Evolutionary conservation across 2,329 filamentous ascomycete species (phyloP), one percentile per base, ranked within the genome.

Genomic region (Nemania abortiva): DNA sequence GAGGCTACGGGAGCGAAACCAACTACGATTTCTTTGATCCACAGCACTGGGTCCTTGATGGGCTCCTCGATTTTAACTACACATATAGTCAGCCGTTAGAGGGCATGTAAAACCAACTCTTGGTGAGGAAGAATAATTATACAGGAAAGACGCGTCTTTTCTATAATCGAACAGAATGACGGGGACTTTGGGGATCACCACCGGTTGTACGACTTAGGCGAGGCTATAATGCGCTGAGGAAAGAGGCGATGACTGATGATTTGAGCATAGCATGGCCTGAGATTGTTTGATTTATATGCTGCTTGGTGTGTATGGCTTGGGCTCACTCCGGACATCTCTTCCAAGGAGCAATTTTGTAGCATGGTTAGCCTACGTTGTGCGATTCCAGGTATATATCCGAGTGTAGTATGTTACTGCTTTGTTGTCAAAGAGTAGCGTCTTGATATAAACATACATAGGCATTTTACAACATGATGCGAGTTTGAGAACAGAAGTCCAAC

Each of bases 21-120:
- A 91, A 90, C 74, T 94, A 94, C 79, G 93, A 97, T 79, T 93
- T 97, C 70, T 97, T 97, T 77, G 94, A 97, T 81, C 93, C 95
- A 0, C 86, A 97, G 75, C 93, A 95, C 79, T 98, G 95, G 95
- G 94, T 97, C 85, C 84, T 98, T 69, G 95, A 98, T 79, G 93
- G 93, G 15, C 85, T 95, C 39, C 85, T 96, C 69, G 92, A 95
- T 77, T 92, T 95, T 77, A 93, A 92, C 72, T 94, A 91, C 77
- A 86, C 85, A 11, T 91, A 88, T 75, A 74, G 73, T 45, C 81
- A 82, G 65, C 83, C 85, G 0, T 79, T 89, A 45, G 88, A 91
- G 69, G 84, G 86, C 70, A 81, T 85, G 70, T 88, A 82, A 69
- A 56, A 31, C 3, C 5, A 34, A 27, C 18, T 24, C 15, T 34